Base-by-base conservation (phyloP, 1,139 yeast genomes). In the Suhomyces maxii region DNA sequence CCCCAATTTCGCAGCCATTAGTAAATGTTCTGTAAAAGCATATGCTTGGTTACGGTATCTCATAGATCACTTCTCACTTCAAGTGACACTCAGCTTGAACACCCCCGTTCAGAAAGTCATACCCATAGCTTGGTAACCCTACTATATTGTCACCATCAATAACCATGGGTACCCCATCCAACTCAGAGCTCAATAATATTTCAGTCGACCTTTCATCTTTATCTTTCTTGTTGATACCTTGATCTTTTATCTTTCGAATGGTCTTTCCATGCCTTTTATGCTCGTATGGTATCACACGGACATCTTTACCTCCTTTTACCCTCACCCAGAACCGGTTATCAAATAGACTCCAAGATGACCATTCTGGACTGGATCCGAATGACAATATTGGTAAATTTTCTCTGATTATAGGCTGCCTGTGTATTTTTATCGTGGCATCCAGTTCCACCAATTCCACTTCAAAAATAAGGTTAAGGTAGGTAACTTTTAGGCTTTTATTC, bases 311-410 rank as follows among this genome's bases (percentile, higher is more conserved):
- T 4, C 51, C 14, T 37, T 31, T 49, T 28, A 66, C 49, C 28
- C 67, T 52, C 11, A 76, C 35, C 72, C 74, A 69, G 49, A 64
- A 67, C 38, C 80, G 53, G 36, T 65, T 57, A 48, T 74, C 79
- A 47, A 69, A 73, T 5, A 48, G 31, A n/a, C 36, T 18, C 51
- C 51, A 48, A 7, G 23, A 8, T 14, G 36, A 26, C 50, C 50
- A 47, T 2, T 31, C 37, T 13, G 31, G n/a, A 7, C 3, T 8
- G 3, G 39, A 12, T 5, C n/a, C 26, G 6, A 43, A 12, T 7
- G 18, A 7, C 10, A 37, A 26, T 8, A 11, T 9, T 5, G 43
- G 37, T 6, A 7, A 26, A 33, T 30, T 37, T 6, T 31, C 37
- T 18, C 39, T 14, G 26, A 43, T 35, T 10, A 37, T 34, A 6